These are phyloP conservation scores for Candolleomyces aberdarensis DNA, from an alignment of 768 basidiomycete species.

Conservation along the genomic window DNA sequence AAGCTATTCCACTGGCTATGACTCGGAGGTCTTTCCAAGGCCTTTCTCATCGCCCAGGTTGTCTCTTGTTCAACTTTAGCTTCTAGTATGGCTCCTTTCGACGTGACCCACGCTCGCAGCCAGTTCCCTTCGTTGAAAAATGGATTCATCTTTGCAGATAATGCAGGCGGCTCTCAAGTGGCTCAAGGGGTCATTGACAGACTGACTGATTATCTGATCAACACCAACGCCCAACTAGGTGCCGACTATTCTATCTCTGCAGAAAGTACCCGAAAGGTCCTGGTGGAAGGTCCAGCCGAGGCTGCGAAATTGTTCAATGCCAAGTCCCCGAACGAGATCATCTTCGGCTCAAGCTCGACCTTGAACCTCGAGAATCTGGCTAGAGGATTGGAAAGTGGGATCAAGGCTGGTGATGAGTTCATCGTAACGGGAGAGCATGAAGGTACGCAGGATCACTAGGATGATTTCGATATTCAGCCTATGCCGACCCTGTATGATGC, in stretches of 20 bases:
- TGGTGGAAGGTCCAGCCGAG: constrained; percentile 45
- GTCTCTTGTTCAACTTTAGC: not conserved
- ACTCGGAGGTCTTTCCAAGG: too few relatives aligned
- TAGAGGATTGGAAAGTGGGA: constrained; percentile 51
- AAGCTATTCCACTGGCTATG: too few relatives aligned
- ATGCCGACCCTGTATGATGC: not conserved
- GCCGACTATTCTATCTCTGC: constrained; percentile 64
- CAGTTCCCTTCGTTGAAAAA: constrained; percentile 60
- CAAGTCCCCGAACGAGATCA: constrained; percentile 56
- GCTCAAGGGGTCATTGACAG: constrained; percentile 52
- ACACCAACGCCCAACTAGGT: constrained; percentile 73
- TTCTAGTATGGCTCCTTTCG: constrained; percentile 27
- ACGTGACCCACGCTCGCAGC: constrained; percentile 50
- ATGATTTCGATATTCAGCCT: too few relatives aligned
- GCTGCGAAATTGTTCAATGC: constrained; percentile 66
- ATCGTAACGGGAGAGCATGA: constrained; percentile 81
- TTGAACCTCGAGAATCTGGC: constrained; percentile 69
- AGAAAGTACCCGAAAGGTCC: constrained; percentile 45
- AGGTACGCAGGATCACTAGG: constrained; percentile 35
- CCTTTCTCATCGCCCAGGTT: too few relatives aligned
- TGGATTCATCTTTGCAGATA: constrained; percentile 70
- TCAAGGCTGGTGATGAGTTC: constrained; percentile 65
- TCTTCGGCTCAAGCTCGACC: constrained; percentile 65
- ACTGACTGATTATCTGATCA: constrained; percentile 63
- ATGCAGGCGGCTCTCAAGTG: constrained; percentile 72